Evolutionary conservation across 2,329 filamentous ascomycete species (phyloP).

Genomic region (Tricladium varicosporioides): DNA sequence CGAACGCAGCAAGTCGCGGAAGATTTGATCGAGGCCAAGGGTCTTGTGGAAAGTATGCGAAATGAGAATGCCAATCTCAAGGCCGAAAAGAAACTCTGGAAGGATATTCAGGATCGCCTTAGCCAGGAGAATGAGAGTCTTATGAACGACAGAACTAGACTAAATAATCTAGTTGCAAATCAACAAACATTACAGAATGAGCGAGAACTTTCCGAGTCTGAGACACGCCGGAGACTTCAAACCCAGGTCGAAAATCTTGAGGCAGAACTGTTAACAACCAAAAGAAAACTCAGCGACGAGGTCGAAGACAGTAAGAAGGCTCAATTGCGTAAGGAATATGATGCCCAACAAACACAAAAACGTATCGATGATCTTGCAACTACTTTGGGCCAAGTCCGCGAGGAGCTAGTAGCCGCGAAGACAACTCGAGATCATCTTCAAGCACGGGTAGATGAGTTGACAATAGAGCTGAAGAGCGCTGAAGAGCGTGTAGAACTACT

Average conservation of each 20-base stretch:
- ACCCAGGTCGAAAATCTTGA: constrained; percentile 76
- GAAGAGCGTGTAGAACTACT: constrained; percentile 83
- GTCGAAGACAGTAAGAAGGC: constrained; percentile 81
- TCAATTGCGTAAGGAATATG: constrained; percentile 82
- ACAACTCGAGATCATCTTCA: constrained; percentile 89
- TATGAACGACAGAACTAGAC: constrained; percentile 77
- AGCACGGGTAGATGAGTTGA: constrained; percentile 81
- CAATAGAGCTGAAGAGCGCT: constrained; percentile 81
- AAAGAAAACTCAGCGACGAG: constrained; percentile 81
- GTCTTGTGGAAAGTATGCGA: constrained; percentile 79
- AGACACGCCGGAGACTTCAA: constrained; percentile 78
- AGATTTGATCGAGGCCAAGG: constrained; percentile 83
- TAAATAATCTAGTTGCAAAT: constrained; percentile 79
- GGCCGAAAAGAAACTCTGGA: constrained; percentile 92
- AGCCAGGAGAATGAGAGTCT: constrained; percentile 84
- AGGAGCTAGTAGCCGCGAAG: constrained; percentile 83
- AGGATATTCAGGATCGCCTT: constrained; percentile 85
- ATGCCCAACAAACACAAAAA: constrained; percentile 83
- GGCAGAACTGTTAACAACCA: constrained; percentile 71
- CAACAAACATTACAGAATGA: constrained; percentile 91
- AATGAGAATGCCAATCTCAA: constrained; percentile 91
- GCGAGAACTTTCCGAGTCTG: constrained; percentile 79
- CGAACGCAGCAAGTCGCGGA: constrained; percentile 89
- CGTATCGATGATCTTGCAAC: constrained; percentile 88
- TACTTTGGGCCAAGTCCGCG: constrained; percentile 75